Conservation (phyloP, 495 filamentous ascomycete species). For the Hypomontagnella monticulosa region DNA sequence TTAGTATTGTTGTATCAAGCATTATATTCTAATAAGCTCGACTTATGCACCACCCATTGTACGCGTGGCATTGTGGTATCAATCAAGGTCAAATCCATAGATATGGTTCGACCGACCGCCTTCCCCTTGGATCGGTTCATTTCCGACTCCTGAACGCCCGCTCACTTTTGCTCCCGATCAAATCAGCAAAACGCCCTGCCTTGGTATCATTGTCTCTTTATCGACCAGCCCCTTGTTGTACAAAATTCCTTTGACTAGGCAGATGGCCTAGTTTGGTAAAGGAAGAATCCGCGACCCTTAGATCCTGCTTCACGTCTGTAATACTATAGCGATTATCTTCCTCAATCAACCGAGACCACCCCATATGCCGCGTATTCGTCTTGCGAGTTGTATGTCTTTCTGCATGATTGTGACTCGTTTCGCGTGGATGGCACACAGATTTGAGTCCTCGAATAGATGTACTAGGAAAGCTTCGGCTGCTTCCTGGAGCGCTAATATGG, state of each 20-base stretch:
- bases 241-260: not conserved
- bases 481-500: slow-evolving; percentile 90
- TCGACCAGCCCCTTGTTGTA: slow-evolving; percentile 13
- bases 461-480: slow-evolving; percentile 92
- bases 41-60: not conserved
- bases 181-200: slow-evolving; percentile 28
- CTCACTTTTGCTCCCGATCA: slow-evolving; percentile 5
- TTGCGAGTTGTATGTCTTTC: slow-evolving; percentile 91
- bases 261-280: not conserved
- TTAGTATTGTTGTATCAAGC: not conserved
- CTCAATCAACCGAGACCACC: slow-evolving; percentile 55
- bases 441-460: slow-evolving; percentile 94
- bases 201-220: slow-evolving; percentile 12
- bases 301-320: not conserved
- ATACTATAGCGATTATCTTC: not conserved
- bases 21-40: slow-evolving; percentile 15
- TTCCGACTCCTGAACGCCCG: slow-evolving; percentile 29
- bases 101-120: slow-evolving; percentile 13
- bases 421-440: slow-evolving; percentile 94
- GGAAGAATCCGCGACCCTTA: not conserved
- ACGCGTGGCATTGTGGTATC: slow-evolving; percentile 26
- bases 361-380: slow-evolving; percentile 78
- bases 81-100: slow-evolving; percentile 8
- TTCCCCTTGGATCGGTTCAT: not conserved
- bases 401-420: slow-evolving; percentile 98